Percentiles rank a stretch among this genome's conserved stretches.
Evolutionary conservation across 176 grass and related monocot genomes (phyloP).

Genomic region (Eragrostis nindensis): DNA sequence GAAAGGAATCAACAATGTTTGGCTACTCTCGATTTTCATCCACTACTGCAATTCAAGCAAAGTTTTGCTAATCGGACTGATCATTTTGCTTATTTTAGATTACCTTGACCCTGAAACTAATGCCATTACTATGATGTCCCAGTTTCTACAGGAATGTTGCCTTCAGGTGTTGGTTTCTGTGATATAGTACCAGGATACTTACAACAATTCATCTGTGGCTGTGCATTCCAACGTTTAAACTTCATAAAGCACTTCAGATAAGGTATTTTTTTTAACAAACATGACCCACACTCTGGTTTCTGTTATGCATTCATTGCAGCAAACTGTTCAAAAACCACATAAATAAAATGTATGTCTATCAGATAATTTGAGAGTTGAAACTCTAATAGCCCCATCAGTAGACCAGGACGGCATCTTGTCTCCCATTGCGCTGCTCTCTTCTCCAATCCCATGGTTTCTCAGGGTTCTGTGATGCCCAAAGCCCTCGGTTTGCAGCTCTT

Average conservation of each 20-base stretch:
- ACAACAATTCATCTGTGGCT: neutral
- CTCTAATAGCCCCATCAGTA: conserved; percentile 10
- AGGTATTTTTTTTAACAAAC: neutral
- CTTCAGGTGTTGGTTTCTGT: no score
- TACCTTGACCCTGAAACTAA: neutral
- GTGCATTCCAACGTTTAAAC: no score
- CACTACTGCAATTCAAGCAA: no score
- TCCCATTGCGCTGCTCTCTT: conserved; percentile 41
- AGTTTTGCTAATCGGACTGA: no score
- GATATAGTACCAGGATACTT: no score
- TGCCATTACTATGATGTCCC: neutral
- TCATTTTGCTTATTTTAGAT: neutral
- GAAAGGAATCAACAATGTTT: conserved; percentile 3
- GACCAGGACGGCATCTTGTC: conserved; percentile 28
- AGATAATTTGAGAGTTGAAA: conserved; percentile 1
- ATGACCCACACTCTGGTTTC: conserved; percentile 7
- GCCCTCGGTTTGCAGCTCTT: conserved; percentile 37
- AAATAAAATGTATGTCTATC: conserved; percentile 9
- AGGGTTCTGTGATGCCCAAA: conserved; percentile 51
- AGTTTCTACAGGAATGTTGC: neutral
- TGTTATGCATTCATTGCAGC: conserved; percentile 8
- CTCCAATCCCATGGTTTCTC: conserved; percentile 74
- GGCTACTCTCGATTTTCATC: neutral
- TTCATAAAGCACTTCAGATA: neutral
- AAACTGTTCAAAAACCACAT: conserved; percentile 19